Conservation (phyloP, 179 eudicot genomes). For the Silene coronaria region DNA sequence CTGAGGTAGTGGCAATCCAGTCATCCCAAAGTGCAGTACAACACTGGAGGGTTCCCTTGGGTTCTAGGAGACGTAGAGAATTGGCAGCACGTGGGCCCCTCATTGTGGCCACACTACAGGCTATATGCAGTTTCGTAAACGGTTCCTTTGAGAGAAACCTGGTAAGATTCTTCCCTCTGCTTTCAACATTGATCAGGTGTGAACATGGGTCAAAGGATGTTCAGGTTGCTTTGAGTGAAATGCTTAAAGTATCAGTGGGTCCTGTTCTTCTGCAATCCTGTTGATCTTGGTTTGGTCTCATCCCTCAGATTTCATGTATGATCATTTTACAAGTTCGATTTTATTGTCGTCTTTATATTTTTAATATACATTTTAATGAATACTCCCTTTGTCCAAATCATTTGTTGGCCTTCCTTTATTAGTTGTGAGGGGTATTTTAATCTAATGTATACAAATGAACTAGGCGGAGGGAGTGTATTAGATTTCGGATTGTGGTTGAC, state of each 20-base stretch:
- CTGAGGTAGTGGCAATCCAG: constrained; percentile 26
- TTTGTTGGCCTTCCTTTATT: neutral
- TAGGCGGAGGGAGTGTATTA: neutral
- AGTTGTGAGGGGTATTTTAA: no score
- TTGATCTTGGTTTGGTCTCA: constrained; percentile 30
- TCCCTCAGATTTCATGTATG: constrained; percentile 18
- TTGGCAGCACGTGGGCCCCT: constrained; percentile 79
- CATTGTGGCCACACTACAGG: constrained; percentile 76
- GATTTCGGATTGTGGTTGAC: neutral
- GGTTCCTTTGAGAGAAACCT: constrained; percentile 61
- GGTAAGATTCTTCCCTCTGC: constrained; percentile 61
- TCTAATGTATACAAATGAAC: no score
- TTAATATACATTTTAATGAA: neutral
- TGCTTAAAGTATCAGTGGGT: constrained; percentile 70
- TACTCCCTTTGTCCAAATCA: no score
- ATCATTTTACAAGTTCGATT: constrained; percentile 12
- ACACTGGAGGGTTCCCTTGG: constrained; percentile 60
- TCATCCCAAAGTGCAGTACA: constrained; percentile 30
- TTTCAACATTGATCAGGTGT: constrained; percentile 62
- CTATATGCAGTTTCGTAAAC: constrained; percentile 58
- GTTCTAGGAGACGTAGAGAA: constrained; percentile 72
- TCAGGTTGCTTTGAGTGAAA: constrained; percentile 71
- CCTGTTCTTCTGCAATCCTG: constrained; percentile 70
- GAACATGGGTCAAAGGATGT: constrained; percentile 94
- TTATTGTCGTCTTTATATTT: constrained; percentile 20